Evolutionary conservation across 495 filamentous ascomycete species (phyloP), one percentile per base, ranked within the genome.

Genomic region (Friedmanniomyces endolithicus): DNA sequence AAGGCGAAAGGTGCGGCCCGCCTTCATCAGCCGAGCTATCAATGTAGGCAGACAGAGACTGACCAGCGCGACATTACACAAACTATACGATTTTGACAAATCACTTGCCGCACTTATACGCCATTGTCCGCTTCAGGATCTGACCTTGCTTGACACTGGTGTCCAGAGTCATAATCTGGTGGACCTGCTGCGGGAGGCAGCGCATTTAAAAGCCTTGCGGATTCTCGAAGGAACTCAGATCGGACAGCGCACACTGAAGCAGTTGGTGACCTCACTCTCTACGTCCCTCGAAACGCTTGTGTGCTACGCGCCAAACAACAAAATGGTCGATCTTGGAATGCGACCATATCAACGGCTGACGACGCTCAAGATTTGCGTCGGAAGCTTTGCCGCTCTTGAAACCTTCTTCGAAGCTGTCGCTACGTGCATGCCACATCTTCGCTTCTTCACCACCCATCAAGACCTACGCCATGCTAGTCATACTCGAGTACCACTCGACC

Each of bases 1-100:
- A 11, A 68, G 65, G 29, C 58, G 61, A 57, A 68, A 68, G 20
- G 70, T 79, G 14, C 27, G 23, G 11, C 54, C 23, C 29, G 20
- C 31, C 14, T 64, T 64, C 41, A 52, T 64, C 27, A 57, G 50
- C 49, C 53, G 53, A 11, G 49, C 61, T 1, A 55, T 64, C 58
- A 57, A 64, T 44, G 40, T 33, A 9, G 55, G 45, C 11, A 16
- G 41, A n/a, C 2, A 25, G 14, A 54, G 52, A 33, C 29, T 64
- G 6, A 54, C 22, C 1, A 33, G 9, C 2, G 61, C 61, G 14
- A 54, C 56, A 12, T 45, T 64, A 2, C 43, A 27, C 29, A 25
- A 27, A 1, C 51, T 61, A 7, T 51, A 37, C n/a, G 58, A 61
- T 39, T 45, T 55, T 17, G 54, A 60, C 23, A 55, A 55, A n/a